Percentiles rank a stretch among this genome's conserved stretches.
These are phyloP conservation scores for Nakaseomyces delphensis DNA, from an alignment of 1,139 yeast species.

Conservation along the genomic window DNA sequence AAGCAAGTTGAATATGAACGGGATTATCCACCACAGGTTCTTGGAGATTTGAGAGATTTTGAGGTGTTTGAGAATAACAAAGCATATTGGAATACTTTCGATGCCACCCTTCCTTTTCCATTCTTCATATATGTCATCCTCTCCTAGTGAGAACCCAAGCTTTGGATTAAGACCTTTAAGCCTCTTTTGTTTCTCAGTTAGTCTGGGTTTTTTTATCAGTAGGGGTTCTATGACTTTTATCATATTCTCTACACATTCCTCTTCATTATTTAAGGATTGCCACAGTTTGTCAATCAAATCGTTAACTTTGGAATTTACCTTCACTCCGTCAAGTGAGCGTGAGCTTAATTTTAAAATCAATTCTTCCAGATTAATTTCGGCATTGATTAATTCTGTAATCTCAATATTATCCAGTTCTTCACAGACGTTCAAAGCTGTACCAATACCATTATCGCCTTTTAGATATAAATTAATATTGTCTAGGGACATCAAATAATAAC, in stretches of 20 bases:
- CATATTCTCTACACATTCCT: neutral
- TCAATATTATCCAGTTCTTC: neutral
- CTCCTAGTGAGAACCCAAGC: constrained; percentile 17
- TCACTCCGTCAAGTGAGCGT: neutral
- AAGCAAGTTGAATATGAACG: constrained; percentile 28
- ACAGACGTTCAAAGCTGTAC: neutral
- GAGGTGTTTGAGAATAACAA: constrained; percentile 17
- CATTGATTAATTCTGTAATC: neutral
- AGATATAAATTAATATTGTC: neutral
- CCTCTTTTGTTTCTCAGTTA: neutral
- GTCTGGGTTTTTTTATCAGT: neutral
- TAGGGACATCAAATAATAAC: neutral
- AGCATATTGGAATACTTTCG: constrained; percentile 23
- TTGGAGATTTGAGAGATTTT: constrained; percentile 19
- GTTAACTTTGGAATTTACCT: neutral
- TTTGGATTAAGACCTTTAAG: constrained; percentile 12
- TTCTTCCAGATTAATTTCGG: neutral
- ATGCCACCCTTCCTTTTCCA: constrained; percentile 25
- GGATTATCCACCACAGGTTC: constrained; percentile 30
- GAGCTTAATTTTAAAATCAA: neutral
- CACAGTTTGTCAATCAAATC: neutral
- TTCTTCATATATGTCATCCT: constrained; percentile 15
- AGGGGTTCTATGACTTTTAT: neutral
- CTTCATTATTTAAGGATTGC: neutral
- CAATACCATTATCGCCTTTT: neutral